Evolutionary conservation across 2,329 filamentous ascomycete species (phyloP), one percentile per base, ranked within the genome.

Genomic region (Aspergillus spinulosporus): DNA sequence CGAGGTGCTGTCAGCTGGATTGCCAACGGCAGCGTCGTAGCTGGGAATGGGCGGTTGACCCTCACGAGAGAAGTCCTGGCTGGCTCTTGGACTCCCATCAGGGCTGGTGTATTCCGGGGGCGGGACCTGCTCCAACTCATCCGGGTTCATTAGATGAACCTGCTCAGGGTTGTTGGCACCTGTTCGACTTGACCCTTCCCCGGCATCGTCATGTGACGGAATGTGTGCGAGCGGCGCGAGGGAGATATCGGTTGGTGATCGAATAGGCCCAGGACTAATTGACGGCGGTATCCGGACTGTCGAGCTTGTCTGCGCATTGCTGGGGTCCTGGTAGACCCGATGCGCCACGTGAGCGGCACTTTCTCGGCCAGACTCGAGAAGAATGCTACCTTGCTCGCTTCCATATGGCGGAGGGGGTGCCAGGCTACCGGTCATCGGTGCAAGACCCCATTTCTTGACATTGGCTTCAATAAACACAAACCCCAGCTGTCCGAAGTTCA

Each of bases 401-500:
- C 94, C 94, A 70, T 99, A 99, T 1, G 94, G 94, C 49, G 94
- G 94, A 43, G 94, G 94, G 12, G 94, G 94, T 29, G 94, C 94
- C 58, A 99, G 81, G 68, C 91, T 96, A 57, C 94, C 94, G 1
- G 91, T 97, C 83, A 95, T 95, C 4, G 94, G 94, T 47, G 94
- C 94, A 54, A 99, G 80, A 1, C 94, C 94, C 94, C 94, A 99
- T 80, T 97, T 99, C 85, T 99, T 99, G 59, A 99, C 94, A 68
- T 99, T 99, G 60, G 93, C 94, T 76, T 99, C 94, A 66, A 99
- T 97, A 70, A 97, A 99, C 48, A 99, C 94, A 70, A 97, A 99
- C 32, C 94, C 94, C 69, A 94, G 90, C 72, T 99, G 94, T 5
- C 94, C 94, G 72, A 99, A 95, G 73, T 99, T 99, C 70, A 97